Percentiles rank a stretch among this genome's conserved stretches.
Conservation (phyloP, 805 yeast species). For the Zygotorulaspora danielsina region DNA sequence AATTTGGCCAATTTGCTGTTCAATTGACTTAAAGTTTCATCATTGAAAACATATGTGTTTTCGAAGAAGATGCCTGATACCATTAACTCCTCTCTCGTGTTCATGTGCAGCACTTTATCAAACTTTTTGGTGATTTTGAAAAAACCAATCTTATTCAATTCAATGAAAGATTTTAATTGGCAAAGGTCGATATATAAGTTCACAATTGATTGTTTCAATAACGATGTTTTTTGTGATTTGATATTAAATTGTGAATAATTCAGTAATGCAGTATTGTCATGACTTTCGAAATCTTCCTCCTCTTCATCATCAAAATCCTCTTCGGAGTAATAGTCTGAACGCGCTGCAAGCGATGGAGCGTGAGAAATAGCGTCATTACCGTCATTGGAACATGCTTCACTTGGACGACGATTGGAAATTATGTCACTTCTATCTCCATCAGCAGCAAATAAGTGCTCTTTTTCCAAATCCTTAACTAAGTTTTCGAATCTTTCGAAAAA, state of each 20-base stretch:
- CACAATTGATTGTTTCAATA: constrained; percentile 62
- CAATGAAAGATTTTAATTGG: constrained; percentile 78
- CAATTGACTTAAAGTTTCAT: constrained; percentile 44
- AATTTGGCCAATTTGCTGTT: constrained; percentile 51
- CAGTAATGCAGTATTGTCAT: constrained; percentile 47
- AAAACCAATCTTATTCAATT: constrained; percentile 81
- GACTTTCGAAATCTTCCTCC: constrained; percentile 37
- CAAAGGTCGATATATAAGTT: constrained; percentile 66
- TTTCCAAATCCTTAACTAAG: constrained; percentile 46
- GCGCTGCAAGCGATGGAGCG: constrained; percentile 5
- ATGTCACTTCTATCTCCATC: constrained; percentile 1
- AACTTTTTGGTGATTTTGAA: constrained; percentile 84
- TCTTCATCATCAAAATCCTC: constrained; percentile 38
- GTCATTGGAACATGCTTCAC: constrained; percentile 10
- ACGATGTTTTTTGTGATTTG: constrained; percentile 51
- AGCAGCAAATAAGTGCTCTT: constrained; percentile 25
- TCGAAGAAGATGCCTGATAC: constrained; percentile 41
- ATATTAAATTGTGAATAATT: constrained; percentile 47
- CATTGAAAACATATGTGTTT: constrained; percentile 53
- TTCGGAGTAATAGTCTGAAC: constrained; percentile 14
- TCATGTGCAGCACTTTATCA: constrained; percentile 67
- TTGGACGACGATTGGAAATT: not conserved
- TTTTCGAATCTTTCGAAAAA: constrained; percentile 44
- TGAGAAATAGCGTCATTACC: constrained; percentile 7
- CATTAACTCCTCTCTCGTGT: constrained; percentile 49